These are phyloP conservation scores for Delonix regia DNA, from an alignment of 306 rosid genomes.

Conservation along the genomic window DNA sequence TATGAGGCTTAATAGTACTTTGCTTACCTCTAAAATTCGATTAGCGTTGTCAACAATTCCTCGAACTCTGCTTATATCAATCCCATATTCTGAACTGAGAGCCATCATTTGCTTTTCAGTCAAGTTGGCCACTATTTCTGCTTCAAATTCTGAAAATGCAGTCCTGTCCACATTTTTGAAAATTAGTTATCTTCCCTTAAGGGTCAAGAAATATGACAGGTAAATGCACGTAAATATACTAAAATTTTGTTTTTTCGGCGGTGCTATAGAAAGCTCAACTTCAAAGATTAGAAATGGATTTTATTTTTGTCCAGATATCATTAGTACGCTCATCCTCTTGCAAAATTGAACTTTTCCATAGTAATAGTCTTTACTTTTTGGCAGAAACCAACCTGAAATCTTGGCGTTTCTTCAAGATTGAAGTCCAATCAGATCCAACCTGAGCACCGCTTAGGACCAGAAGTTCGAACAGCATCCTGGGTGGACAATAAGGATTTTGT, in stretches of 20 bases:
- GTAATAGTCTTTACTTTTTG: neutral
- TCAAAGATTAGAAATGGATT: neutral
- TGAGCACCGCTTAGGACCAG: constrained; percentile 88
- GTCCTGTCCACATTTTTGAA: constrained; percentile 49
- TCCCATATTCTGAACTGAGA: constrained; percentile 66
- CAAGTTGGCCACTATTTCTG: constrained; percentile 73
- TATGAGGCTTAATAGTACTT: neutral
- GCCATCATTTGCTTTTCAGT: constrained; percentile 86
- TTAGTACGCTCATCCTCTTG: neutral
- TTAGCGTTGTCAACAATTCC: constrained; percentile 92
- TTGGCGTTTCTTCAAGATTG: constrained; percentile 87
- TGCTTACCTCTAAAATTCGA: constrained; percentile 77
- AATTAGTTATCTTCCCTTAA: constrained; percentile 15
- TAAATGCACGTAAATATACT: neutral
- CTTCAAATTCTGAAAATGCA: constrained; percentile 87
- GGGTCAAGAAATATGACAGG: neutral
- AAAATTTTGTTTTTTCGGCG: neutral
- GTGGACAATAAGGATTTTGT: constrained; percentile 30
- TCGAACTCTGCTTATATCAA: constrained; percentile 89
- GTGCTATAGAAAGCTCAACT: neutral
- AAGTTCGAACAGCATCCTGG: constrained; percentile 87
- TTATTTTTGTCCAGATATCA: neutral
- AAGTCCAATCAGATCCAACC: constrained; percentile 99
- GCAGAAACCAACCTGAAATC: constrained; percentile 62
- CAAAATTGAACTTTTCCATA: neutral